Base-by-base conservation (phyloP, 169 alveolate species). In the Plasmodium berghei region DNA sequence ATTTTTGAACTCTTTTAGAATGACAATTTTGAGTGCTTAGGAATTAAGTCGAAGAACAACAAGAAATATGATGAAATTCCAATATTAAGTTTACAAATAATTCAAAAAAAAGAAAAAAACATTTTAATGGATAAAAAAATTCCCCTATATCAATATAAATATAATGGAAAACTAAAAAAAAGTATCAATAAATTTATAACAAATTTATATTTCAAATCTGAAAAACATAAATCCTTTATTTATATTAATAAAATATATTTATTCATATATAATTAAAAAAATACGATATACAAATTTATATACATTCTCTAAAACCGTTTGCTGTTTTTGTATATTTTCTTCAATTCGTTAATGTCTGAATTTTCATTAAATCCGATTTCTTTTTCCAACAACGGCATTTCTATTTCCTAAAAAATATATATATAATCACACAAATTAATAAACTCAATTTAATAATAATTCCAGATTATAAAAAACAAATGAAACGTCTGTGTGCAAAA, bases 21-120 rank as follows among this genome's bases (percentile, higher is more conserved):
- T 28, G n/a, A 80, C 83, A 80, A 80, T 72, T 80, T 80, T 61
- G 90, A 80, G 6, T 67, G 83, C 28, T 49, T 80, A 24, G 90
- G 90, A 56, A 72, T 80, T 20, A 67, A 54, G 63, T 28, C 90
- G 1, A 80, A 28, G 52, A 80, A 71, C 72, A 80, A 80, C 72
- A 67, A 67, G 61, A 80, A 67, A 63, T 80, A 67, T 62, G 85
- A 80, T 12, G 34, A 80, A 80, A 12, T 80, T 16, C 90, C 90
- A 22, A 55, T 67, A 22, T 49, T 80, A 80, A 80, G 72, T 4
- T 56, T 80, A 80, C 40, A 62, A 52, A 49, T 80, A 52, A 67
- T 66, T 26, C 85, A 80, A 34, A 66, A 71, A 49, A 66, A 72
- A 58, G 72, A 80, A 54, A 80, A 80, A 54, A 80, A 80, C n/a